A percentile compares a stretch with the other conserved stretches of the same genome.
phyloP scores from a whole-genome alignment of 768 basidiomycete species.

The Calocera cornea region DNA sequence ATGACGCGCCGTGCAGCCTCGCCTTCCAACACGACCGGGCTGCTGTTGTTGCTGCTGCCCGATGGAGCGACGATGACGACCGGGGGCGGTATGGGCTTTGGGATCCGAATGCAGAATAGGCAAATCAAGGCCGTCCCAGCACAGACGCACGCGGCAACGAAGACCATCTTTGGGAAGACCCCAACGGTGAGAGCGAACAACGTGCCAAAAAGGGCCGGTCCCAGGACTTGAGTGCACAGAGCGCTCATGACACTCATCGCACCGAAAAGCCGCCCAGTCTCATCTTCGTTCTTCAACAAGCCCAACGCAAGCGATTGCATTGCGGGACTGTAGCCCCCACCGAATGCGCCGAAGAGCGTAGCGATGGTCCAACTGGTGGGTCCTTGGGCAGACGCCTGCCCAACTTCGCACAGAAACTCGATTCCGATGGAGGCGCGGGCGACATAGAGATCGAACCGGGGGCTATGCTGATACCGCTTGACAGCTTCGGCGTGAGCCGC shows the following conservation, averaged over 20 bases:
- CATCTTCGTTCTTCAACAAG: constrained; percentile 34
- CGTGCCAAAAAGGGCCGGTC: constrained; percentile 58
- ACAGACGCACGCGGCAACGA: constrained; percentile 38
- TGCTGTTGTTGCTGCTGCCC: background rate
- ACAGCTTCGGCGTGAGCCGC: background rate
- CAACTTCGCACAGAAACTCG: constrained; percentile 38
- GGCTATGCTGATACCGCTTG: background rate
- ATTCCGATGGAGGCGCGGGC: constrained; percentile 48
- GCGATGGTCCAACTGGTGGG: constrained; percentile 39
- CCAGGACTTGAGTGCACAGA: constrained; percentile 50
- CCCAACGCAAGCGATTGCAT: constrained; percentile 58
- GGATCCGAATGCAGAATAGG: background rate
- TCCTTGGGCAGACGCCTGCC: constrained; percentile 37
- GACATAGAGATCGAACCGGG: constrained; percentile 52
- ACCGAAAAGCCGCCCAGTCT: constrained; percentile 66
- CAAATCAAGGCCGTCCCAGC: background rate
- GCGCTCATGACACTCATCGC: constrained; percentile 63
- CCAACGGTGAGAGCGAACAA: constrained; percentile 60
- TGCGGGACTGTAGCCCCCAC: constrained; percentile 51
- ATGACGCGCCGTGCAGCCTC: background rate
- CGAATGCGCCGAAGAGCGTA: constrained; percentile 41
- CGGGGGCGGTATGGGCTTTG: background rate
- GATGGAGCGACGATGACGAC: background rate
- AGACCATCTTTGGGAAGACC: constrained; percentile 53
- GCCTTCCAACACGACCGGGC: background rate